A percentile compares a stretch with the other conserved stretches of the same genome.
phyloP scores from a whole-genome alignment of 352 stramenopile genomes.

The Globisporangium cylindrosporum region DNA sequence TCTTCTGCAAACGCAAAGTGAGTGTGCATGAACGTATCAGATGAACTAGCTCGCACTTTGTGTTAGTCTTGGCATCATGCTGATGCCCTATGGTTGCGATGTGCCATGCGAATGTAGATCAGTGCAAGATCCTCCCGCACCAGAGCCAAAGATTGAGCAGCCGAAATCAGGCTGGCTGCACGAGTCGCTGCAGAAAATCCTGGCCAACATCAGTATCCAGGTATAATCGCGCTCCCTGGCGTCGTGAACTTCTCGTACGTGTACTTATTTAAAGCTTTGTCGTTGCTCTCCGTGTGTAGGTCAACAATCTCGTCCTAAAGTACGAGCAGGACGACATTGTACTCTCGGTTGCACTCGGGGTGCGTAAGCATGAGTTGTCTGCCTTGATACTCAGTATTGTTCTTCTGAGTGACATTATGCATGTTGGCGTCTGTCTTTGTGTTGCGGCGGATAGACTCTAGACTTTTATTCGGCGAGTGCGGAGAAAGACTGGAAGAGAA shows the following conservation, averaged over 20 bases:
- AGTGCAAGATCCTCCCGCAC: background rate
- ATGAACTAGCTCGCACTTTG: background rate
- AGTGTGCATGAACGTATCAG: background rate
- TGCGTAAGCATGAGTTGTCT: constrained; percentile 22
- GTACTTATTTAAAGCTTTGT: background rate
- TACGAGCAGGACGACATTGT: constrained; percentile 88
- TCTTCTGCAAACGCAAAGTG: constrained; percentile 3
- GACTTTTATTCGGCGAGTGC: constrained; percentile 77
- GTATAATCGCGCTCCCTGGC: constrained; percentile 10
- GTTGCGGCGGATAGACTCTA: constrained; percentile 39
- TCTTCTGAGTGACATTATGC: background rate
- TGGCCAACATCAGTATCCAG: constrained; percentile 81
- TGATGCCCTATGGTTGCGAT: background rate
- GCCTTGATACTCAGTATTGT: background rate
- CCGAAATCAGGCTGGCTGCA: constrained; percentile 82
- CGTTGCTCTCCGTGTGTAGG: constrained; percentile 21
- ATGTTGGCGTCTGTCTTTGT: constrained; percentile 4
- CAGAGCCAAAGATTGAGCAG: constrained; percentile 58
- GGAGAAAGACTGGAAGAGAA: constrained; percentile 48
- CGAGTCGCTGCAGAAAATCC: constrained; percentile 74
- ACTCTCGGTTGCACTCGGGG: constrained; percentile 76
- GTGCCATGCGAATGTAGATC: constrained; percentile 3
- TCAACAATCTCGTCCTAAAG: constrained; percentile 89
- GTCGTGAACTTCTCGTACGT: background rate
- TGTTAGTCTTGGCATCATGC: background rate